Evolutionary conservation across 2,329 filamentous ascomycete genomes (phyloP).

Genomic region (Aspergillus ruber): DNA sequence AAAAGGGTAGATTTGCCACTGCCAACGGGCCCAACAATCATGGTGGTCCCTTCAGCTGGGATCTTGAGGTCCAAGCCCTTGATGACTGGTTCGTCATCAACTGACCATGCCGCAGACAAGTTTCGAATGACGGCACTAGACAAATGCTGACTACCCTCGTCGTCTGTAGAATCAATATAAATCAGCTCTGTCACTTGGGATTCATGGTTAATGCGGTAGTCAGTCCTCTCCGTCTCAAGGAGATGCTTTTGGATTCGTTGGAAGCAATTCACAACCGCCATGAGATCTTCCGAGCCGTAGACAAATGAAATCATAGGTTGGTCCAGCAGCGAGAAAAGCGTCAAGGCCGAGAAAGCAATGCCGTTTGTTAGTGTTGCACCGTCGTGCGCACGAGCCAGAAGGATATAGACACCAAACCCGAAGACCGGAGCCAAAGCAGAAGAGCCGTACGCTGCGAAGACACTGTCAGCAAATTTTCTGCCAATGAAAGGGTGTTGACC

Average conservation of each 20-base stretch:
- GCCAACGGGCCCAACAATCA: slow-evolving; percentile 47
- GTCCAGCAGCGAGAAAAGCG: slow-evolving; percentile 41
- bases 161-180: too few species aligned
- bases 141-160: too few species aligned
- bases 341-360: slow-evolving; percentile 42
- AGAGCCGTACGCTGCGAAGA: slow-evolving; percentile 12
- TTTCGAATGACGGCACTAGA: background rate
- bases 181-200: background rate
- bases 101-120: background rate
- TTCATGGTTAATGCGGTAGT: slow-evolving; percentile 18
- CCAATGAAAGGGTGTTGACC: slow-evolving; percentile 11
- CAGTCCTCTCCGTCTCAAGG: slow-evolving; percentile 24
- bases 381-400: slow-evolving; percentile 7
- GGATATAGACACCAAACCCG: slow-evolving; percentile 12
- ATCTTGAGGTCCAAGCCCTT: slow-evolving; percentile 37
- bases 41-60: slow-evolving; percentile 39
- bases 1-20: slow-evolving; percentile 49
- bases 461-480: background rate
- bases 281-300: slow-evolving; percentile 40
- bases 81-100: slow-evolving; percentile 23
- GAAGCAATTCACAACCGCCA: slow-evolving; percentile 42
- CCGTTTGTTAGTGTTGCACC: slow-evolving; percentile 10
- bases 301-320: slow-evolving; percentile 43
- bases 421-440: slow-evolving; percentile 9
- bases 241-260: slow-evolving; percentile 43